These are phyloP conservation scores for Penicillium sp. DNA, from an alignment of 2,329 filamentous ascomycete genomes.

Conservation along the genomic window DNA sequence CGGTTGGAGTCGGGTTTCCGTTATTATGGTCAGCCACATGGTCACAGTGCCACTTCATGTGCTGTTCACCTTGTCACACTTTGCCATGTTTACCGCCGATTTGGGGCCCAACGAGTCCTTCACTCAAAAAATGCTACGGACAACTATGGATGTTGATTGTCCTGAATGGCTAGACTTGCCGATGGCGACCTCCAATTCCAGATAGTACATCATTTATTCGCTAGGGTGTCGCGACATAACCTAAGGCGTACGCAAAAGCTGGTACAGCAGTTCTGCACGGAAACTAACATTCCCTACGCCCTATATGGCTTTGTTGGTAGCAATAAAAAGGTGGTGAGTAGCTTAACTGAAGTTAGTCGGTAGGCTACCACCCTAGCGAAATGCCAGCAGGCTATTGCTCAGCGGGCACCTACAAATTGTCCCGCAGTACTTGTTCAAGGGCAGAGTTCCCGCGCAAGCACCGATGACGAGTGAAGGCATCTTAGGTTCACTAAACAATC, in stretches of 20 bases:
- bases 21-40: slow-evolving; percentile 79
- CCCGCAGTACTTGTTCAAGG: too few relatives aligned
- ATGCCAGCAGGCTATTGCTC: too few relatives aligned
- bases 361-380: too few relatives aligned
- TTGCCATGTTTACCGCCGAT: slow-evolving; percentile 90
- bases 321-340: slow-evolving; percentile 78
- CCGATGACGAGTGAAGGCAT: too few relatives aligned
- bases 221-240: slow-evolving; percentile 83
- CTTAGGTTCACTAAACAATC: slow-evolving; percentile 1
- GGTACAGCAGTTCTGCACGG: slow-evolving; percentile 79
- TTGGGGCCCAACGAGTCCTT: slow-evolving; percentile 84
- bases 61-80: slow-evolving; percentile 90
- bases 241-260: slow-evolving; percentile 74
- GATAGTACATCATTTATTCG: slow-evolving; percentile 84
- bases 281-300: slow-evolving; percentile 82
- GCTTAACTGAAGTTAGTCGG: too few relatives aligned
- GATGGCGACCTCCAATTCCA: slow-evolving; percentile 91
- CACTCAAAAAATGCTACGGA: slow-evolving; percentile 86
- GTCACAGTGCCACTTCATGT: slow-evolving; percentile 81
- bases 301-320: slow-evolving; percentile 84
- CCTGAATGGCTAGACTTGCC: slow-evolving; percentile 87
- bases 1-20: slow-evolving; percentile 71
- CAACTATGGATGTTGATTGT: slow-evolving; percentile 92
- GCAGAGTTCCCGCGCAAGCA: too few relatives aligned
- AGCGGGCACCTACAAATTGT: too few relatives aligned